phyloP scores from a whole-genome alignment of 176 grass and related monocot genomes.

The Thalia dealbata region DNA sequence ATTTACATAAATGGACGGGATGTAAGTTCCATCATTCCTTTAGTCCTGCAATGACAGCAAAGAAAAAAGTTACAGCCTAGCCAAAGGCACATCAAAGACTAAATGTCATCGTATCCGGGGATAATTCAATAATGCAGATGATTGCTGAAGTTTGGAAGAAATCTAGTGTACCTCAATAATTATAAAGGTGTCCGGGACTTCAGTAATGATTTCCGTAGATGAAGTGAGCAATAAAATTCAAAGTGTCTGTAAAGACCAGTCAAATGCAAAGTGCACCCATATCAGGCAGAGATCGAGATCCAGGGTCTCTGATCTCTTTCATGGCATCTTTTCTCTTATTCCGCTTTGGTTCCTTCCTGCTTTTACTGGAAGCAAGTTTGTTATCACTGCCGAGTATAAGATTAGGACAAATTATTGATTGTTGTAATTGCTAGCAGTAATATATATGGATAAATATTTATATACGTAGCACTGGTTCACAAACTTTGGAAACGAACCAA shows the following conservation, averaged over 20 bases:
- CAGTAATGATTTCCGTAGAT: too few species aligned
- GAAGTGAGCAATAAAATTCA: neutral
- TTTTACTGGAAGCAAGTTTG: constrained; percentile 33
- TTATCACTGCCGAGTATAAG: constrained; percentile 3
- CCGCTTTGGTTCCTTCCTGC: constrained; percentile 38
- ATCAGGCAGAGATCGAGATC: constrained; percentile 22
- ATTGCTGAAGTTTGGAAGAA: too few species aligned
- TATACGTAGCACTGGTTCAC: neutral
- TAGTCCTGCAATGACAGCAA: too few species aligned
- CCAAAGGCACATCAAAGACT: too few species aligned
- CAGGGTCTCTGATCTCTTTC: constrained; percentile 1
- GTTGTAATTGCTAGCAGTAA: neutral
- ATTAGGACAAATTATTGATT: neutral
- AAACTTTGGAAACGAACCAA: neutral
- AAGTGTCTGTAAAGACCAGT: neutral
- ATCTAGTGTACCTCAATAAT: too few species aligned
- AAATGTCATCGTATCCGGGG: too few species aligned
- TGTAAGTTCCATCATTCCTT: too few species aligned
- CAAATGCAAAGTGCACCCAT: constrained; percentile 69
- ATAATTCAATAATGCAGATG: too few species aligned
- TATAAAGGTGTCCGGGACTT: too few species aligned
- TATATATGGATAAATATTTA: neutral
- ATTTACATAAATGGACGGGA: too few species aligned
- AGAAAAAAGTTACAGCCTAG: too few species aligned
- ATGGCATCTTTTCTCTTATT: constrained; percentile 34